phyloP scores from a whole-genome alignment of 768 basidiomycete genomes.

The Saitozyma podzolica region DNA sequence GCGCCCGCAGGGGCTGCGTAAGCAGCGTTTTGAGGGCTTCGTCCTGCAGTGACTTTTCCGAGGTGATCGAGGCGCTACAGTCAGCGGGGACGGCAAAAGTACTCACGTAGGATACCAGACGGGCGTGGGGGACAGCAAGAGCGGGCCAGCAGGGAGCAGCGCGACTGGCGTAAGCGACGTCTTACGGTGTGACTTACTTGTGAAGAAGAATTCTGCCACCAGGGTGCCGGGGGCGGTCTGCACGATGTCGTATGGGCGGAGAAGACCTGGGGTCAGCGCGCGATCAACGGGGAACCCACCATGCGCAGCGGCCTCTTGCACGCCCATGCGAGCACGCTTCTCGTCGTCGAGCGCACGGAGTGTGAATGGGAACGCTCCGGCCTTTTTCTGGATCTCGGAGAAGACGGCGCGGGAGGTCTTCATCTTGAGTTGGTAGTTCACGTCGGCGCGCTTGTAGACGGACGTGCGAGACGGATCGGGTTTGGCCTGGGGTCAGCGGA shows the following conservation, averaged over 20 bases:
- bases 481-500: constrained; percentile 66
- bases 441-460: constrained; percentile 80
- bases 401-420: constrained; percentile 96
- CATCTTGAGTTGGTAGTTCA: constrained; percentile 94
- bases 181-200: constrained; percentile 51
- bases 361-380: constrained; percentile 97
- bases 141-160: constrained; percentile 81
- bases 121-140: constrained; percentile 82
- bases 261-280: constrained; percentile 56
- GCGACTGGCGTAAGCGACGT: constrained; percentile 60
- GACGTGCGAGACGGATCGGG: constrained; percentile 85
- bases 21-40: constrained; percentile 78
- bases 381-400: constrained; percentile 95
- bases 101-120: constrained; percentile 79
- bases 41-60: constrained; percentile 84
- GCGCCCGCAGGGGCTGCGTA: constrained; percentile 76
- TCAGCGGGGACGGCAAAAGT: constrained; percentile 4
- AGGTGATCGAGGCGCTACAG: constrained; percentile 71
- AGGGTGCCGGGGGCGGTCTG: constrained; percentile 79
- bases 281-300: constrained; percentile 48
- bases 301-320: constrained; percentile 94
- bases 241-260: constrained; percentile 94
- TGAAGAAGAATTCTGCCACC: constrained; percentile 96
- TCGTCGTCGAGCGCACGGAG: constrained; percentile 91
- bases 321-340: constrained; percentile 89